Percentiles rank a stretch among this genome's conserved stretches.
Evolutionary conservation across 176 grass and related monocot species (phyloP).

Genomic region (Echinochloa phyllopogon): DNA sequence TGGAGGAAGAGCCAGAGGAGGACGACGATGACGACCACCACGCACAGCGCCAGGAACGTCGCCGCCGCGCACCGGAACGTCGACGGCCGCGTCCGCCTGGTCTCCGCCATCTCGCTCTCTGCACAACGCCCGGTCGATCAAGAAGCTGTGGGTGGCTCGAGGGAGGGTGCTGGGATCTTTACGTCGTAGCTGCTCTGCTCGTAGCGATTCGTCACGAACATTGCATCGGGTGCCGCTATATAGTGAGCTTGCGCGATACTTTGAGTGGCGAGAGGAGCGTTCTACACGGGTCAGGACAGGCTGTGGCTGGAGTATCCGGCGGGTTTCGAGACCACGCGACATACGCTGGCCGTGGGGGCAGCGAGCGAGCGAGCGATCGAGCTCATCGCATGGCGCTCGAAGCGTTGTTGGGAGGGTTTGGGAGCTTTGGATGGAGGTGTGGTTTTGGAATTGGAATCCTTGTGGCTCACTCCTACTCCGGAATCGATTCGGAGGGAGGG

Average conservation of each 20-base stretch:
- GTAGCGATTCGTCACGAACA: not conserved
- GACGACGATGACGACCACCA: constrained; percentile 49
- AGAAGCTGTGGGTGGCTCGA: not conserved
- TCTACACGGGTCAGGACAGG: constrained; percentile 38
- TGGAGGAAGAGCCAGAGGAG: constrained; percentile 65
- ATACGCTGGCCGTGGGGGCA: not conserved
- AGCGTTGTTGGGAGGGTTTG: not conserved
- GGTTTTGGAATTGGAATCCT: constrained; percentile 92
- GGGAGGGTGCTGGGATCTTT: not conserved
- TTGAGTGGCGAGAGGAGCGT: constrained; percentile 54
- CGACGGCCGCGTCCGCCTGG: constrained; percentile 30
- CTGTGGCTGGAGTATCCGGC: constrained; percentile 46
- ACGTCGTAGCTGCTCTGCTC: not conserved
- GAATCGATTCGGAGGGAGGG: constrained; percentile 37
- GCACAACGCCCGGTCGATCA: not conserved
- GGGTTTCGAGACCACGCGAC: constrained; percentile 18
- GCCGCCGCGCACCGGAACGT: constrained; percentile 46
- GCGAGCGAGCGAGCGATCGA: not conserved
- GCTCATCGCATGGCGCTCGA: not conserved
- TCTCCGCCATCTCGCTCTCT: constrained; percentile 50
- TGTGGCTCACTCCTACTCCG: constrained; percentile 50
- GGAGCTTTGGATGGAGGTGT: constrained; percentile 46
- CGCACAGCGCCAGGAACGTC: constrained; percentile 35
- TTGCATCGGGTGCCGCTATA: constrained; percentile 37
- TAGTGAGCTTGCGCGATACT: constrained; percentile 49